Evolutionary conservation across 208 protist species (phyloP), one percentile per base, ranked within the genome.

Genomic region (Wallacemonas sp.): DNA sequence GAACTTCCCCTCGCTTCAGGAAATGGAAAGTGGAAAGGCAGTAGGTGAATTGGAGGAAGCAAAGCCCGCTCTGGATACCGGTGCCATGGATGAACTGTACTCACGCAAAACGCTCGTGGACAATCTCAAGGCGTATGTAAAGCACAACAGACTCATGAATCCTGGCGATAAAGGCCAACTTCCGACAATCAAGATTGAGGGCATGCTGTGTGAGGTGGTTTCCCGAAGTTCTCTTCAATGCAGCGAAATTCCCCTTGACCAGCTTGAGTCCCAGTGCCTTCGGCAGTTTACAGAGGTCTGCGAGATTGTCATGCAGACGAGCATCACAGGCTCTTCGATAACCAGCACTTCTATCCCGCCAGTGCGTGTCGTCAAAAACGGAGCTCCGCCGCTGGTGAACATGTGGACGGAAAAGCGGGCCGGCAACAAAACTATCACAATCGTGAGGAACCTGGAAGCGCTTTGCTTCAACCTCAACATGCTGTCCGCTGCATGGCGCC

Each of bases 401-500:
- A 44, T 91, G 21, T 80, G 73, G 72, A 69, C 66, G 1, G 79
- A 87, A 63, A 89, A 83, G 57, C 42, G 67, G 8, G 42, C 44
- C 26, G 70, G 70, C 22, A 86, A 79, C 26, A 88, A 84, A 44
- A 55, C 74, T 13, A 65, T 91, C 24, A 94, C 85, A 8, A 78
- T 90, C 37, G 77, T 91, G 1, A 80, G 63, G 30, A 73, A 77
- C 36, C 44, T 91, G 1, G 85, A 90, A 36, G 61, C 68, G 13
- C 78, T 83, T 68, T 81, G 81, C 0, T 86, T 91, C 70, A 70
- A 89, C 44, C 52, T 91, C 38, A 13, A 68, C 17, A 45, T 82
- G 21, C 46, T 94, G 26, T 61, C 64, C 19, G 53, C 24, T 36
- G 44, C 67, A 29, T 93, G 87, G 87, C 79, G 78, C 30, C 75